Base-by-base conservation (phyloP, 495 filamentous ascomycete species). In the Massariosphaeria phaeospora region DNA sequence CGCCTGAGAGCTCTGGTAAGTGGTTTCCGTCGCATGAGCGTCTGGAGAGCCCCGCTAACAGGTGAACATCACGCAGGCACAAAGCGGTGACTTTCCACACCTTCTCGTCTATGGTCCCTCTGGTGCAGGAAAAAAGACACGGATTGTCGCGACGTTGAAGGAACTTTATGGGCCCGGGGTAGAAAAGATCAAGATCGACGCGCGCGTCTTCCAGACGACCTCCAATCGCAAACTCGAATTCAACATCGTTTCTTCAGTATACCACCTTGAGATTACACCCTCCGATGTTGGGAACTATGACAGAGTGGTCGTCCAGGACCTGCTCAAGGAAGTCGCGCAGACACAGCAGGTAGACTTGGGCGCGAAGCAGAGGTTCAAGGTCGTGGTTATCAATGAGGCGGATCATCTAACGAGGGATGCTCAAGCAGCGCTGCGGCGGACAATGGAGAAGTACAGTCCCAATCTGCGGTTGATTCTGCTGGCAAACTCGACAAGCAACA, bases 341-440 rank as follows among this genome's bases (percentile, higher is more conserved):
- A 98, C 93, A 23, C 94, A 97, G 71, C 94, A 97, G 71, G 94
- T 98, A 12, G 93, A 98, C 67, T 77, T 88, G 51, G 70, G 79
- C 6, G 93, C 94, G 24, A 86, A 82, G 66, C 93, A 98, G 67
- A 79, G 82, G 38, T 98, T 98, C 75, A 98, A 98, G 73, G 89
- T 98, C 11, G 94, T 98, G 1, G 90, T 98, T 30, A 96, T 98
- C 75, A 98, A 98, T 65, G 93, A 98, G 73, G 93, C 93, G n/a
- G 94, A 98, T 63, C 86, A 95, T 63, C 74, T 98, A 41, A 94
- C 85, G 0, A 73, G 93, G 35, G 93, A 98, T 79, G 93, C 93
- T 6, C 93, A 98, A 71, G 94, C 94, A 0, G 93, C 93, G 44
- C 75, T 98, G 67, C 80, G 93, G 67, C 77, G 93, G 50, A 98